phyloP scores from a whole-genome alignment of 2,329 filamentous ascomycete genomes.

The Fusarium humuli region DNA sequence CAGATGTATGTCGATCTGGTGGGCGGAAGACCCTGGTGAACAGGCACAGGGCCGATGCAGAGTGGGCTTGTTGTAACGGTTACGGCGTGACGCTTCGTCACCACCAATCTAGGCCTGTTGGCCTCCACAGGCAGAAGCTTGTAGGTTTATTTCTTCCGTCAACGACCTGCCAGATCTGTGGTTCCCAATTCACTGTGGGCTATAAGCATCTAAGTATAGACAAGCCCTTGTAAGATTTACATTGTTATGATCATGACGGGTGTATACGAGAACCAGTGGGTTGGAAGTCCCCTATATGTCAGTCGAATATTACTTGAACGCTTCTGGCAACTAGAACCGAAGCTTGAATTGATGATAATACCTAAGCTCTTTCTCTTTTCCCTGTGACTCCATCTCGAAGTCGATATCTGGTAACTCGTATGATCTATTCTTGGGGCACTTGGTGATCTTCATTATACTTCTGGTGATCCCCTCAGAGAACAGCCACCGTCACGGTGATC shows the following conservation, averaged over 20 bases:
- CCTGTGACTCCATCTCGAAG: constrained; percentile 6
- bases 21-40: constrained; percentile 20
- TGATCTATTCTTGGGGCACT: neutral
- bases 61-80: constrained; percentile 37
- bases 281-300: constrained; percentile 39
- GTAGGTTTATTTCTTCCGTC: constrained; percentile 9
- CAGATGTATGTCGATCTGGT: constrained; percentile 34
- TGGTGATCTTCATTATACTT: constrained; percentile 15
- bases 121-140: constrained; percentile 17
- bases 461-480: neutral
- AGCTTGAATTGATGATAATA: constrained; percentile 27
- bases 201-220: constrained; percentile 34
- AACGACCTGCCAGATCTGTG: constrained; percentile 19
- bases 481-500: neutral
- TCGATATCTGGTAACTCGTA: neutral
- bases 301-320: constrained; percentile 33
- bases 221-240: constrained; percentile 28
- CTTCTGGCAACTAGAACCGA: constrained; percentile 25
- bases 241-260: constrained; percentile 36
- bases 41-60: constrained; percentile 21
- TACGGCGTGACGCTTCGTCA: constrained; percentile 21
- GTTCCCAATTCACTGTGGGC: constrained; percentile 2
- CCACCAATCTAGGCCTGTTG: constrained; percentile 13
- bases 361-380: constrained; percentile 2
- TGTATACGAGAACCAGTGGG: constrained; percentile 39